These are phyloP conservation scores for Cystofilobasidium macerans DNA, from an alignment of 768 basidiomycete species.

Conservation along the genomic window DNA sequence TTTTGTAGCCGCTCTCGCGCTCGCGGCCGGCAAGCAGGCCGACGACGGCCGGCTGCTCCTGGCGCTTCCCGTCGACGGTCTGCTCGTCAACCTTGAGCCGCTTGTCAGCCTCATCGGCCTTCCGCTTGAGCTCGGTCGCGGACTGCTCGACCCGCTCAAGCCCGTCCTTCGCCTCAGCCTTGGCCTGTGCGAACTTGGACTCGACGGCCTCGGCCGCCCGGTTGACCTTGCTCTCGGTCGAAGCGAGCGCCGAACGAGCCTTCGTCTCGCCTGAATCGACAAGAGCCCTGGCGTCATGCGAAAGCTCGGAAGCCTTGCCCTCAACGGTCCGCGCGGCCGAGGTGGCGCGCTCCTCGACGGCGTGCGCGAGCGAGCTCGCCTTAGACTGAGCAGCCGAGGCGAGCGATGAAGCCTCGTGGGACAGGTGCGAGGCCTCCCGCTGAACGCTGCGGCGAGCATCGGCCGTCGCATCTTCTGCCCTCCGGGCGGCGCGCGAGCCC, in stretches of 20 bases:
- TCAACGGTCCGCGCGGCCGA: not conserved
- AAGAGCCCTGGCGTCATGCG: not conserved
- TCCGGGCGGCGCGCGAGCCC: too few species aligned
- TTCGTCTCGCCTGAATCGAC: not conserved
- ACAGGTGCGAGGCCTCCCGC: too few species aligned
- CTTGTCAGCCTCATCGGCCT: not conserved
- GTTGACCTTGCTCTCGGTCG: not conserved
- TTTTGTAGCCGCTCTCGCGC: slow-evolving; percentile 16
- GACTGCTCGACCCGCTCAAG: not conserved
- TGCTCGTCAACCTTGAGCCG: slow-evolving; percentile 1
- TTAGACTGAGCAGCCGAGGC: not conserved
- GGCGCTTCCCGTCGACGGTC: not conserved
- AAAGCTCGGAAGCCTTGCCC: not conserved
- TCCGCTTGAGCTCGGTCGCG: not conserved
- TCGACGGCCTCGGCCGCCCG: not conserved
- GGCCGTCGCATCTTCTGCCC: too few species aligned
- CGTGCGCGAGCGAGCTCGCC: not conserved
- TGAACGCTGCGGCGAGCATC: too few species aligned
- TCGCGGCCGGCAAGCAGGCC: not conserved
- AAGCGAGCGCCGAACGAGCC: not conserved
- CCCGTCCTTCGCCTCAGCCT: not conserved
- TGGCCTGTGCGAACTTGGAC: not conserved
- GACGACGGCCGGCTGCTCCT: slow-evolving; percentile 2
- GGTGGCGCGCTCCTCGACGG: not conserved
- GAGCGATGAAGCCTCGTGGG: not conserved